phyloP scores from a whole-genome alignment of 106 monocot species.

The Apostasia shenzhenica region DNA sequence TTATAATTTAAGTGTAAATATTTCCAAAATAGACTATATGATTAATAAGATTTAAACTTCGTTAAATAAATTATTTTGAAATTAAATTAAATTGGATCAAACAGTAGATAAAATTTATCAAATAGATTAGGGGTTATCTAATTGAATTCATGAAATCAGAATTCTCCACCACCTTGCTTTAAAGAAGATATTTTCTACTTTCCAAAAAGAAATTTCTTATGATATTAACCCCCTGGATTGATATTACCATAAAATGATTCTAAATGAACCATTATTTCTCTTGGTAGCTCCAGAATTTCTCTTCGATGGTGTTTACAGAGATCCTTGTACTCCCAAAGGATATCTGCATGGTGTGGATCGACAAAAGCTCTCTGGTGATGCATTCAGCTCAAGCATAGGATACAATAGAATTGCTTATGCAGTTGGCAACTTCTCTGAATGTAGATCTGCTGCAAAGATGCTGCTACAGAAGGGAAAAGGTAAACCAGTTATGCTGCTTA shows the following conservation, averaged over 20 bases:
- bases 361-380: constrained; percentile 17
- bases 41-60: too few species aligned
- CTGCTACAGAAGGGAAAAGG: constrained; percentile 81
- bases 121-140: too few species aligned
- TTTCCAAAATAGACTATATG: too few species aligned
- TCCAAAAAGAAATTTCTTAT: background rate
- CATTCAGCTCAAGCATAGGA: constrained; percentile 12
- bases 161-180: too few species aligned
- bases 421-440: constrained; percentile 76
- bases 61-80: too few species aligned
- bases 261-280: background rate
- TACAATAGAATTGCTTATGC: constrained; percentile 17
- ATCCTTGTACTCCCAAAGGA: constrained; percentile 88
- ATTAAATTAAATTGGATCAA: too few species aligned
- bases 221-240: background rate
- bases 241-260: background rate
- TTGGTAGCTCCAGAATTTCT: constrained; percentile 30
- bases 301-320: constrained; percentile 25
- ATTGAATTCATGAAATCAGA: too few species aligned
- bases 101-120: too few species aligned
- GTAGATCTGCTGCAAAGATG: constrained; percentile 62
- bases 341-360: constrained; percentile 22
- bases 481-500: constrained; percentile 13
- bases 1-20: too few species aligned
- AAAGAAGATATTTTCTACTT: too few species aligned